phyloP scores from a whole-genome alignment of 2,329 filamentous ascomycete species.

The Xylaria sp. region DNA sequence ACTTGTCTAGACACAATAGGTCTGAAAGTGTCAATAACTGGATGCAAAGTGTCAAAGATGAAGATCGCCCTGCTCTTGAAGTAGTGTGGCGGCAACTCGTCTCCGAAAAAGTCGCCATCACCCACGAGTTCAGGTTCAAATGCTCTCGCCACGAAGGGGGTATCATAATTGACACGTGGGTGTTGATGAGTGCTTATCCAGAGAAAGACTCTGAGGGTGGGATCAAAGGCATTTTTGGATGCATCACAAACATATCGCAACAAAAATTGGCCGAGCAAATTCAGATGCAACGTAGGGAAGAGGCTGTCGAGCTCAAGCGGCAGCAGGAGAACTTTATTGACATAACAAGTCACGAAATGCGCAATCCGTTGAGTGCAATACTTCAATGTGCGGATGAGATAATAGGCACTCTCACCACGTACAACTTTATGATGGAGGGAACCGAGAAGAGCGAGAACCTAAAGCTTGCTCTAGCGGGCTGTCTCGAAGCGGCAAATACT shows the following conservation, averaged over 20 bases:
- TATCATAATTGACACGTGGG: conserved; percentile 75
- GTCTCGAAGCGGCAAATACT: conserved; percentile 81
- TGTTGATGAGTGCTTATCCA: conserved; percentile 79
- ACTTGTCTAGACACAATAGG: conserved; percentile 74
- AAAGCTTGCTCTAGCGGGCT: conserved; percentile 57
- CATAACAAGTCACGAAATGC: conserved; percentile 79
- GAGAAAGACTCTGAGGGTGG: conserved; percentile 72
- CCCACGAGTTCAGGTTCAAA: conserved; percentile 80
- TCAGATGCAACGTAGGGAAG: conserved; percentile 79
- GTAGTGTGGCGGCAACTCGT: conserved; percentile 71
- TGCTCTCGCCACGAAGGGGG: conserved; percentile 70
- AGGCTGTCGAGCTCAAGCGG: conserved; percentile 82
- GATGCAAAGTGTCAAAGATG: conserved; percentile 76
- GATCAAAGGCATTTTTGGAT: conserved; percentile 80
- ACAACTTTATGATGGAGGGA: conserved; percentile 51
- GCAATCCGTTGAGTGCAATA: conserved; percentile 79
- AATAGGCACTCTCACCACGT: conserved; percentile 58
- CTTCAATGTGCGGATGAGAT: conserved; percentile 83
- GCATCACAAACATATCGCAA: conserved; percentile 85
- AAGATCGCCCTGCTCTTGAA: conserved; percentile 70
- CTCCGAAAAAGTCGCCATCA: conserved; percentile 69
- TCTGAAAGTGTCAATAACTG: conserved; percentile 70
- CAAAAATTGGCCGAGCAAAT: conserved; percentile 87
- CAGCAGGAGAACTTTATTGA: conserved; percentile 79
- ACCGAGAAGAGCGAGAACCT: conserved; percentile 59